Percentiles rank a stretch among this genome's conserved stretches.
Evolutionary conservation across 148 eudicot species (phyloP).

Genomic region (Camellia lanceoleosa): DNA sequence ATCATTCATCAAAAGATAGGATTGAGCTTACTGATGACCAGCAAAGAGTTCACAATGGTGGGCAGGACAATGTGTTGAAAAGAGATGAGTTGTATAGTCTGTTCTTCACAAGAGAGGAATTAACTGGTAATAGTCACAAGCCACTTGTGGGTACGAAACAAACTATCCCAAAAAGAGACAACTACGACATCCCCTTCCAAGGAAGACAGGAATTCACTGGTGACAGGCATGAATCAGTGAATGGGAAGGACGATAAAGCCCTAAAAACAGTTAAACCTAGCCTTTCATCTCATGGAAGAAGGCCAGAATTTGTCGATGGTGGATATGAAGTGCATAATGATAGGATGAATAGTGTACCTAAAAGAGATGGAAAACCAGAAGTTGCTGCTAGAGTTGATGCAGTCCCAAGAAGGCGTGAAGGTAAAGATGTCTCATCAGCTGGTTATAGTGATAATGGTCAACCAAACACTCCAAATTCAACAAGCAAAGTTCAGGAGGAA

Average conservation of each 20-base stretch:
- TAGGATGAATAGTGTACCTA: slow-evolving; percentile 15
- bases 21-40: slow-evolving; percentile 26
- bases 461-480: slow-evolving; percentile 25
- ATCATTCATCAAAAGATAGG: slow-evolving; percentile 27
- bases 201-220: slow-evolving; percentile 24
- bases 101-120: slow-evolving; percentile 27
- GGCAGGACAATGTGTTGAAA: slow-evolving; percentile 23
- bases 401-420: slow-evolving; percentile 27
- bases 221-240: slow-evolving; percentile 20
- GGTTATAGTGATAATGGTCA: slow-evolving; percentile 17
- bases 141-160: slow-evolving; percentile 28
- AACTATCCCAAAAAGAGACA: slow-evolving; percentile 29
- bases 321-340: slow-evolving; percentile 23
- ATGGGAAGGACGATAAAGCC: slow-evolving; percentile 24
- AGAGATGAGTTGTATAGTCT: slow-evolving; percentile 35
- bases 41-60: slow-evolving; percentile 21
- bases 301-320: slow-evolving; percentile 27
- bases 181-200: slow-evolving; percentile 24
- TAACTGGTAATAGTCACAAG: slow-evolving; percentile 21
- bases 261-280: slow-evolving; percentile 29
- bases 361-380: slow-evolving; percentile 35
- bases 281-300: slow-evolving; percentile 35
- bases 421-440: slow-evolving; percentile 24
- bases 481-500: slow-evolving; percentile 35
- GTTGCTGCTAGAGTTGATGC: slow-evolving; percentile 5